Conservation (phyloP, 495 filamentous ascomycete genomes). For the Hypoxylon fragiforme region DNA sequence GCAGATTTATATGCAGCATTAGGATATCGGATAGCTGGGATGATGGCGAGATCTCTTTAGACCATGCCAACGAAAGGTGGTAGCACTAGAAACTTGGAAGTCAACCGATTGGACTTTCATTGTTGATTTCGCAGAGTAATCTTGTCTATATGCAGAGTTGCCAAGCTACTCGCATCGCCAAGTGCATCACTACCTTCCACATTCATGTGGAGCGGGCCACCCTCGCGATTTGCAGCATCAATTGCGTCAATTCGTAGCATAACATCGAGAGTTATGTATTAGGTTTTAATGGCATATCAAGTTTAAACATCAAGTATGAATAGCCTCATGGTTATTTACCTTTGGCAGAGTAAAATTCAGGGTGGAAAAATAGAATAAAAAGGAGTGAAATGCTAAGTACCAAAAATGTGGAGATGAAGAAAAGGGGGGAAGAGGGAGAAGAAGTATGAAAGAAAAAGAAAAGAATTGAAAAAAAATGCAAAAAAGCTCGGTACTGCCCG, state of each 20-base stretch:
- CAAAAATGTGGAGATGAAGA: too few relatives aligned
- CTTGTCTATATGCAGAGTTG: not conserved
- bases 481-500: too few relatives aligned
- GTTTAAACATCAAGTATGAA: too few relatives aligned
- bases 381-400: too few relatives aligned
- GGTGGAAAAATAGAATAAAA: too few relatives aligned
- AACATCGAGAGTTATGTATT: too few relatives aligned
- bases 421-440: too few relatives aligned
- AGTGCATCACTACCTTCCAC: conserved; percentile 14
- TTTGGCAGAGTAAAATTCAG: too few relatives aligned
- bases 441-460: too few relatives aligned
- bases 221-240: conserved; percentile 12
- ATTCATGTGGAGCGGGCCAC: conserved; percentile 11
- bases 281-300: too few relatives aligned
- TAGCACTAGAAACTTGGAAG: not conserved
- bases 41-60: not conserved
- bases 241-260: conserved; percentile 11
- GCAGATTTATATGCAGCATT: not conserved
- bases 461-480: too few relatives aligned
- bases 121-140: not conserved
- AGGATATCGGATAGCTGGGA: not conserved
- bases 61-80: not conserved
- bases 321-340: too few relatives aligned
- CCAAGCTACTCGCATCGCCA: conserved; percentile 15
- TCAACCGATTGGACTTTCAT: not conserved